Evolutionary conservation across 495 filamentous ascomycete genomes (phyloP), one percentile per base, ranked within the genome.

Genomic region (Lasiosphaeris hirsuta): DNA sequence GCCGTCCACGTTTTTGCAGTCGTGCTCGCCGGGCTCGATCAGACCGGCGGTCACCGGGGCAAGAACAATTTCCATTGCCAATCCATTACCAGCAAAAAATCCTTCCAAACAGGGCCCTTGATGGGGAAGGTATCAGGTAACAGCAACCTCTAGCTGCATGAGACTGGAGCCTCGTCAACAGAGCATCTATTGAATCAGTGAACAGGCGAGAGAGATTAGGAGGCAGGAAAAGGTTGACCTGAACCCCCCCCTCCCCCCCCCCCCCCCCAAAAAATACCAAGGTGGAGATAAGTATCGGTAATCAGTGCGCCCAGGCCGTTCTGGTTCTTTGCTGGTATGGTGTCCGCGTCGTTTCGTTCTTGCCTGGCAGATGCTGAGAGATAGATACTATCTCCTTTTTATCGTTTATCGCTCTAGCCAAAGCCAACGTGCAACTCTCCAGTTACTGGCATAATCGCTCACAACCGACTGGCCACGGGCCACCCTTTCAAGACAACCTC

Each of bases 91-190:
- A 45, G 3, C 10, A 9, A 30, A 9, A 30, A 23, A 17, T 11
- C 30, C 14, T 33, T n/a, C 42, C 53, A 15, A 46, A 36, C 17
- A 17, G 44, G 57, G 61, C 23, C 23, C 59, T 66, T 43, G 35
- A 68, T 64, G 50, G 46, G 64, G 63, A 64, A 68, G 61, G 65
- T 69, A 60, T 69, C 57, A 68, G 59, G 68, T 70, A 70, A 70
- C 50, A 64, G 58, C 40, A 70, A 70, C 68, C 61, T 61, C 61
- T 66, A 64, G 68, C 63, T 68, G 65, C 68, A 68, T 60, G 18
- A 43, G 44, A 66, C 47, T 61, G 63, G 68, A 60, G 61, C 57
- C 50, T 47, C 41, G 43, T 34, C 17, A 19, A 45, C 35, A 48
- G 46, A 10, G 43, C 41, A 52, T 39, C 38, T 30, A 23, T 50